Evolutionary conservation across 148 eudicot species (phyloP).

Genomic region (Rhododendron williamsianum): DNA sequence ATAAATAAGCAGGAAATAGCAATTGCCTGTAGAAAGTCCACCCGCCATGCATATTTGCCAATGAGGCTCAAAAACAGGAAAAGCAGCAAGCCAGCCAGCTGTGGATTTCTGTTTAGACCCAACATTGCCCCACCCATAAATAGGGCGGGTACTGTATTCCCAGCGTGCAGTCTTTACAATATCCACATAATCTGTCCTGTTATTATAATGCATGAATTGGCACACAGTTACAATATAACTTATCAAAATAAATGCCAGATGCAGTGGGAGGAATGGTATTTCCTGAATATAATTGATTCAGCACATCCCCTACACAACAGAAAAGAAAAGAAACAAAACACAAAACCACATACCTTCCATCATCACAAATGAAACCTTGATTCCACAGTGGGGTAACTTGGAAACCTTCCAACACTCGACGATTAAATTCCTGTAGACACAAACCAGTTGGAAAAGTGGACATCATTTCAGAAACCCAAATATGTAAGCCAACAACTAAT

Average conservation of each 20-base stretch:
- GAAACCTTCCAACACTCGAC: constrained; percentile 72
- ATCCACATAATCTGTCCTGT: constrained; percentile 79
- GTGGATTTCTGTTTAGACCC: constrained; percentile 86
- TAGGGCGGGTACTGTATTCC: constrained; percentile 87
- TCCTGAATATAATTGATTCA: background rate
- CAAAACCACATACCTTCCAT: constrained; percentile 64
- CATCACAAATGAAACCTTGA: constrained; percentile 87
- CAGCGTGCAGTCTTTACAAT: constrained; percentile 86
- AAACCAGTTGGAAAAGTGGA: background rate
- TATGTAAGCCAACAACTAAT: background rate
- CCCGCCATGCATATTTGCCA: constrained; percentile 99
- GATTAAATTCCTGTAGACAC: constrained; percentile 57
- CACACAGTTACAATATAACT: constrained; percentile 15
- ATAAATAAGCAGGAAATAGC: background rate
- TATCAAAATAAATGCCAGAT: background rate
- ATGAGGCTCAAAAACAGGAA: constrained; percentile 98
- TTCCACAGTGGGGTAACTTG: constrained; percentile 93
- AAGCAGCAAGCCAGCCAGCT: constrained; percentile 99
- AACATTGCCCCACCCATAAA: constrained; percentile 96
- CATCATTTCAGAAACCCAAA: background rate
- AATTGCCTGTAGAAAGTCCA: constrained; percentile 87
- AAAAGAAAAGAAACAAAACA: background rate
- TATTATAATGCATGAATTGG: constrained; percentile 15
- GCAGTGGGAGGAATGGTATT: background rate
- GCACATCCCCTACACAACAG: background rate